These are phyloP conservation scores for Penicillium cosmopolitanum DNA, from an alignment of 495 filamentous ascomycete genomes.

Conservation along the genomic window DNA sequence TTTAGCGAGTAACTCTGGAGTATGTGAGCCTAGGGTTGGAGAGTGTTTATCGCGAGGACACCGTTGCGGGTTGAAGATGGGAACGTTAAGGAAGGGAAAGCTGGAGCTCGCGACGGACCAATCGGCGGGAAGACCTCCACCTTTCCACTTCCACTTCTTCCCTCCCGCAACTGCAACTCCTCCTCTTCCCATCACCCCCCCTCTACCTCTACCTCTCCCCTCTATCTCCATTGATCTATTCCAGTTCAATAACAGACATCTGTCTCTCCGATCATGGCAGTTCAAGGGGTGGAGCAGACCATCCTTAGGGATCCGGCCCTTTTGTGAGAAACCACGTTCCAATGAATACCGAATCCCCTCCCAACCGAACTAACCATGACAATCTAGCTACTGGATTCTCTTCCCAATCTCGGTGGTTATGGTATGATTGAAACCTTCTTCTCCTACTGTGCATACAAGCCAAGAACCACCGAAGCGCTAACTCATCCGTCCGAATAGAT, in stretches of 20 bases:
- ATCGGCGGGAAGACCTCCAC: constrained; percentile 15
- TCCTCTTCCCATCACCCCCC: constrained; percentile 18
- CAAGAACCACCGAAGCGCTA: not conserved
- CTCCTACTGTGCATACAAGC: not conserved
- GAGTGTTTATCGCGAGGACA: constrained; percentile 30
- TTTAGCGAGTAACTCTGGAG: not conserved
- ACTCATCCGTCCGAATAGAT: constrained; percentile 56
- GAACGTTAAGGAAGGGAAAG: constrained; percentile 14
- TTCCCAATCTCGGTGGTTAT: constrained; percentile 97
- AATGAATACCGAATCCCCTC: constrained; percentile 6
- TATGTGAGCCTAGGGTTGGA: not conserved
- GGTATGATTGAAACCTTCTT: constrained; percentile 53
- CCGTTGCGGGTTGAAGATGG: constrained; percentile 45
- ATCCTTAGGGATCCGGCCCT: constrained; percentile 99
- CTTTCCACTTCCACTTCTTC: constrained; percentile 12
- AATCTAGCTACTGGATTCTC: constrained; percentile 90
- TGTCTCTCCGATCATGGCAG: constrained; percentile 66
- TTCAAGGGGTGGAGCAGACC: constrained; percentile 81
- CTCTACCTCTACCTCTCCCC: constrained; percentile 14
- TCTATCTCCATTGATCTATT: constrained; percentile 6
- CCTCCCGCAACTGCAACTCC: constrained; percentile 28
- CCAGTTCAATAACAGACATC: constrained; percentile 2
- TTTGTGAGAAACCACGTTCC: constrained; percentile 63
- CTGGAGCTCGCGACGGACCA: constrained; percentile 42
- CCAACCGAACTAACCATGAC: constrained; percentile 25